Evolutionary conservation across 192 early-diverging fungal species (phyloP).

Genomic region (Gonapodya prolifera): DNA sequence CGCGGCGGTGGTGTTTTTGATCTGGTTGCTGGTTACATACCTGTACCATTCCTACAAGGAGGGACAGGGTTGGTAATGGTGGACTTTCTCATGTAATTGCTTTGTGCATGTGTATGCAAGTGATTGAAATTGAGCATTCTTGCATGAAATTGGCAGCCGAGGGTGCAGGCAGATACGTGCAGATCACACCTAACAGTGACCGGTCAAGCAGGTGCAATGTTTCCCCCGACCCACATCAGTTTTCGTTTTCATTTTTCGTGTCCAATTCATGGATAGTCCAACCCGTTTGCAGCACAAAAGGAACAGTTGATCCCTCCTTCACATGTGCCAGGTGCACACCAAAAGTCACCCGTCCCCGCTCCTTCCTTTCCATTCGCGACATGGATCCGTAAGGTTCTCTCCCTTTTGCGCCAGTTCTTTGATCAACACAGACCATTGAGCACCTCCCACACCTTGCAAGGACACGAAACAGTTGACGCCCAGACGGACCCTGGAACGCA

Average conservation of each 20-base stretch:
- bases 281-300: slow-evolving; percentile 17
- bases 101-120: too few species aligned
- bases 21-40: slow-evolving; percentile 1
- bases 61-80: not conserved
- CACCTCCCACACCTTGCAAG: slow-evolving; percentile 13
- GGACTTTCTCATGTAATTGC: too few species aligned
- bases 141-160: too few species aligned
- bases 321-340: slow-evolving; percentile 35
- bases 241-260: too few species aligned
- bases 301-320: slow-evolving; percentile 21
- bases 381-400: slow-evolving; percentile 52
- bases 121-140: too few species aligned
- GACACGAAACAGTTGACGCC: slow-evolving; percentile 30
- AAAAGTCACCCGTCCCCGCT: slow-evolving; percentile 30
- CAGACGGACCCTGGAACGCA: slow-evolving; percentile 16
- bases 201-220: too few species aligned
- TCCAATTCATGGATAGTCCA: too few species aligned
- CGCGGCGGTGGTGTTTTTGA: not conserved
- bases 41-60: slow-evolving; percentile 6
- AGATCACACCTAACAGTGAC: too few species aligned
- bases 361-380: slow-evolving; percentile 10
- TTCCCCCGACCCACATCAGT: too few species aligned
- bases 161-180: too few species aligned
- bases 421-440: slow-evolving; percentile 48
- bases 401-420: slow-evolving; percentile 36